Conservation (phyloP, 2,329 filamentous ascomycete species). For the Aspergillus niger region DNA sequence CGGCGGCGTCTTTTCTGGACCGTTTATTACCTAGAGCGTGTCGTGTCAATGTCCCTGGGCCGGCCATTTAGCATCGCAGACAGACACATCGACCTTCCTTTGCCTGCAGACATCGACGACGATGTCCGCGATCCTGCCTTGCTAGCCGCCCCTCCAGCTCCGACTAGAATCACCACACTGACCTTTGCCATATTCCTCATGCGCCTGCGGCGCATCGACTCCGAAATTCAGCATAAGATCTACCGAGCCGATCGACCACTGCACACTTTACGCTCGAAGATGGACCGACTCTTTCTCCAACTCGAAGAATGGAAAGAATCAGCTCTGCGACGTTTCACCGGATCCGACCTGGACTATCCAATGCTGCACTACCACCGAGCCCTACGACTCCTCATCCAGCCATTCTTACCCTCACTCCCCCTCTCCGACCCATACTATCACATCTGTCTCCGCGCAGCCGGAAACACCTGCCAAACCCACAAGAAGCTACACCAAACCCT, state of each 20-base stretch:
- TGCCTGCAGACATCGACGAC: slow-evolving; percentile 51
- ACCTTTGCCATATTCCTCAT: slow-evolving; percentile 50
- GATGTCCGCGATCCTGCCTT: slow-evolving; percentile 42
- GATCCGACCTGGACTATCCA: slow-evolving; percentile 50
- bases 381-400: slow-evolving; percentile 54
- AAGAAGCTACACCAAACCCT: slow-evolving; percentile 42
- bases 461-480: slow-evolving; percentile 42
- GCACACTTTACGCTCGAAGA: slow-evolving; percentile 49
- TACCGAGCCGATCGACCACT: slow-evolving; percentile 54
- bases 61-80: slow-evolving; percentile 55
- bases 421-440: slow-evolving; percentile 51
- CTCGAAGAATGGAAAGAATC: slow-evolving; percentile 52
- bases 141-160: slow-evolving; percentile 32
- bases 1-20: slow-evolving; percentile 56
- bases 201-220: slow-evolving; percentile 51
- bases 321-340: slow-evolving; percentile 35
- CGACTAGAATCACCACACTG: slow-evolving; percentile 37
- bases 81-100: slow-evolving; percentile 53
- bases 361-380: slow-evolving; percentile 55
- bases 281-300: slow-evolving; percentile 49
- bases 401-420: slow-evolving; percentile 51
- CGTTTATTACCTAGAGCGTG: slow-evolving; percentile 54
- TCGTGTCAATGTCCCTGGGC: slow-evolving; percentile 54
- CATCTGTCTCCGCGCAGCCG: slow-evolving; percentile 42
- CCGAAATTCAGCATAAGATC: slow-evolving; percentile 55